These are phyloP conservation scores for Pugionium dolabratum DNA, from an alignment of 345 rosid genomes.

Conservation along the genomic window DNA sequence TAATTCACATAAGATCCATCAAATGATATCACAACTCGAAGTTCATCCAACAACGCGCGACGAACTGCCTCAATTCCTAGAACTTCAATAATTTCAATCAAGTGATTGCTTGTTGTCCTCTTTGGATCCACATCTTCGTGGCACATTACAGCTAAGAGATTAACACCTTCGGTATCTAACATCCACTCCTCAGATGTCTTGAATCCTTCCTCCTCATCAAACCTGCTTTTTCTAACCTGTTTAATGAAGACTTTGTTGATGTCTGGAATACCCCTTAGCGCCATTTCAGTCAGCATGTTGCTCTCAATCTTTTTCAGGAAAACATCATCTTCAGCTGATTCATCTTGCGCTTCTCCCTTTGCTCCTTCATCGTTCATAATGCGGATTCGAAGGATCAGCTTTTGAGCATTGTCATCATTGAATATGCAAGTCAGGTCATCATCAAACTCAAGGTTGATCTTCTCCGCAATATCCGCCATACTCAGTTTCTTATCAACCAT, in stretches of 20 bases:
- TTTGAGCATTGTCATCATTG: conserved; percentile 94
- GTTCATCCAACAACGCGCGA: conserved; percentile 84
- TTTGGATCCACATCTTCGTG: conserved; percentile 90
- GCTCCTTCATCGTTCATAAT: conserved; percentile 97
- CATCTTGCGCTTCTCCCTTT: conserved; percentile 77
- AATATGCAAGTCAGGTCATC: conserved; percentile 91
- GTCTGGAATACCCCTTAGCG: conserved; percentile 93
- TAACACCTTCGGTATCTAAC: conserved; percentile 98
- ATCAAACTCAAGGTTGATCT: conserved; percentile 90
- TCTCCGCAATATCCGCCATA: conserved; percentile 96
- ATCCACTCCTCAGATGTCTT: conserved; percentile 93
- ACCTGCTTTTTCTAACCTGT: conserved; percentile 70
- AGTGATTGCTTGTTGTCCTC: conserved; percentile 94
- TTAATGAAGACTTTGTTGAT: conserved; percentile 94
- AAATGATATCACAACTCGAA: conserved; percentile 93
- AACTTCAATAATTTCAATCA: conserved; percentile 94
- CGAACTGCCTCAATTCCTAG: conserved; percentile 99
- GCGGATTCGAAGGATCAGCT: conserved; percentile 85
- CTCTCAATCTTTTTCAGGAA: conserved; percentile 95
- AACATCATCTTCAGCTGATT: conserved; percentile 97
- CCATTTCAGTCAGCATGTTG: conserved; percentile 98
- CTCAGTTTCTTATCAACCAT: conserved; percentile 96
- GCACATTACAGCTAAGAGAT: conserved; percentile 94
- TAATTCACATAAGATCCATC: conserved; percentile 98
- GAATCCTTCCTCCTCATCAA: conserved; percentile 79